Evolutionary conservation across 2,329 filamentous ascomycete genomes (phyloP), one percentile per base, ranked within the genome.

Genomic region (Botrytis pseudocinerea): DNA sequence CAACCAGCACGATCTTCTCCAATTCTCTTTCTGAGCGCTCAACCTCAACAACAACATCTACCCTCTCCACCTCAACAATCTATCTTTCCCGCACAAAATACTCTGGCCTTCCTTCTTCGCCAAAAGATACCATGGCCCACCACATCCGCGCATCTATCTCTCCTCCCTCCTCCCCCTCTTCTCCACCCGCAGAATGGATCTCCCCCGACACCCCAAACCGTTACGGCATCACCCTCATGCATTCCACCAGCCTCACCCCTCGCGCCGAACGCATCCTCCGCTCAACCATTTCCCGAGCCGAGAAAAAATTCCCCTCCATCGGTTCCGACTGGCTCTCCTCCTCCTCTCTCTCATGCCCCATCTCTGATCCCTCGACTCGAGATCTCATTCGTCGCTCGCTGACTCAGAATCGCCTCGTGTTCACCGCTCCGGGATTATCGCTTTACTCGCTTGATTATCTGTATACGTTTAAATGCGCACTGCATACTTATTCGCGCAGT

Each of bases 381-480:
- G 85, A 87, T 69, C 83, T 92, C 25, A 83, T 91, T 65, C 83
- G 85, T 71, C 85, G 86, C 73, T 91, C 88, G 42, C 82, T 90
- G 40, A 78, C 82, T 59, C 90, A 92, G 77, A 89, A 90, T 78
- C 87, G 90, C 73, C 81, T 88, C 38, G 83, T 92, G 70, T 91
- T 90, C 83, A 85, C 85, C 2, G 85, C 87, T 2, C 86, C 88
- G 40, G 88, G 88, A 28, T 83, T 92, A 18, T 89, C 86, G 0
- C 82, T 92, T 12, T 80, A 91, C 22, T 85, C 88, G 0, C 84
- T 91, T 18, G 90, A 92, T 80, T 85, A 88, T 68, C 80, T 91
- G 63, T 92, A 91, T 82, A 89, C 87, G 60, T 88, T 92, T 82
- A 91, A 91, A 80, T 84, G 85, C 64, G 87, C 88, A 1, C 83